Percentiles rank a stretch among this genome's conserved stretches.
These are phyloP conservation scores for Leptomonas seymouri DNA, from an alignment of 208 protist species.

Conservation along the genomic window DNA sequence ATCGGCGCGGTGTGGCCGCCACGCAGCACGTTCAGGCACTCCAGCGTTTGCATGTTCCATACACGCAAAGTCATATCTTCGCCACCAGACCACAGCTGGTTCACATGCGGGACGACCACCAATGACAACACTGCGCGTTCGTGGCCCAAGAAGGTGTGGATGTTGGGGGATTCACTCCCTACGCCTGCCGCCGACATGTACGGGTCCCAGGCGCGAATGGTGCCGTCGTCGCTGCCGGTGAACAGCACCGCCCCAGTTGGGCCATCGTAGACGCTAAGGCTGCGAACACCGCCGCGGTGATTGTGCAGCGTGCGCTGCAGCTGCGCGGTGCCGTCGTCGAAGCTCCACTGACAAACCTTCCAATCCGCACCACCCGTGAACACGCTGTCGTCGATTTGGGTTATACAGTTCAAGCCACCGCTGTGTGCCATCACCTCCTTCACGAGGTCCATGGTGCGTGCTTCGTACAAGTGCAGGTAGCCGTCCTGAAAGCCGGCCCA, in stretches of 20 bases:
- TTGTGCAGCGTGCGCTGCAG: conserved; percentile 62
- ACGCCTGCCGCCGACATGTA: conserved; percentile 32
- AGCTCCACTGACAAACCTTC: conserved; percentile 76
- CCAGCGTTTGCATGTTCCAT: conserved; percentile 72
- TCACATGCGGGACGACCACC: conserved; percentile 50
- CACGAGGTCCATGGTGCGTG: conserved; percentile 39
- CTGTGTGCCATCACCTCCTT: conserved; percentile 38
- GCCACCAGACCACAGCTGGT: conserved; percentile 82
- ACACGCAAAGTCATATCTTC: conserved; percentile 85
- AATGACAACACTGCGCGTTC: conserved; percentile 52
- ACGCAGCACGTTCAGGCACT: conserved; percentile 49
- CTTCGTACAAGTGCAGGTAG: conserved; percentile 77
- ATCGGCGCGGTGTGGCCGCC: conserved; percentile 69
- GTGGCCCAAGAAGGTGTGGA: conserved; percentile 70
- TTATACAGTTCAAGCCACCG: conserved; percentile 34
- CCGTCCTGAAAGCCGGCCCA: conserved; percentile 86
- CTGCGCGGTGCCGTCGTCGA: conserved; percentile 9
- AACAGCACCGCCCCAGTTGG: conserved; percentile 72
- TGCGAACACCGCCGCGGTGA: conserved; percentile 70
- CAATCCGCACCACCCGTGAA: conserved; percentile 81
- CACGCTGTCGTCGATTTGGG: conserved; percentile 59
- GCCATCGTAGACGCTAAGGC: conserved; percentile 53
- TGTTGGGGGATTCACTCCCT: conserved; percentile 29
- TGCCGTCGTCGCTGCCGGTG: conserved; percentile 81
- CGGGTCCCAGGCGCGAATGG: conserved; percentile 81